Base-by-base conservation (phyloP, 306 rosid species). In the Macrotyloma uniflorum region DNA sequence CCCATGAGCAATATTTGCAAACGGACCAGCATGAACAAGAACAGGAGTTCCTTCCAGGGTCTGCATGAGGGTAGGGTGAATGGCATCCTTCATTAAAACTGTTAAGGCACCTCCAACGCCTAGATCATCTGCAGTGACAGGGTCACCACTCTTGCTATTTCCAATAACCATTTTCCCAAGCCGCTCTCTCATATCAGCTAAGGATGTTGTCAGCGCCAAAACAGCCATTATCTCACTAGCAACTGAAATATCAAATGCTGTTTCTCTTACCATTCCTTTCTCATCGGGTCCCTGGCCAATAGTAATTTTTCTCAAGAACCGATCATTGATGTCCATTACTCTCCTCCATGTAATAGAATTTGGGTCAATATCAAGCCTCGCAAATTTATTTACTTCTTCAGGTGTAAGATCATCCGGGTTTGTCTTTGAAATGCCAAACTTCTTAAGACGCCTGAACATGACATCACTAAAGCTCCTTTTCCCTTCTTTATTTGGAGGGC, bases 161-260 rank as follows among this genome's bases (percentile, higher is more conserved):
- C 98, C 99, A 57, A 95, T 82, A 42, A 95, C 98, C 99, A 93
- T 95, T 81, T 91, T 95, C 45, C 99, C 99, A 42, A 95, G 96
- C 88, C 98, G 87, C 82, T 92, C 97, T 64, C 97, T 85, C 99
- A 95, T 95, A 90, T 95, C 98, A 54, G 96, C 84, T 73, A 95
- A 80, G 55, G 99, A 93, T 20, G 90, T 95, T 43, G 97, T 95
- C 64, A 91, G 91, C 65, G 99, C 99, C 89, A 95, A 87, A 85
- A 95, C 99, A 77, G 99, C 99, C 99, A 93, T 95, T 63, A 95
- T 95, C 88, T 92, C 98, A 88, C 99, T 95, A 82, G 99, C 93
- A 79, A 95, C 99, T 23, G 99, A 86, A 63, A 95, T 95, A 85
- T 95, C 99, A 86, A 95, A 95, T 50, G 83, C 98, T 15, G 99